These are phyloP conservation scores for Daldinia concentrica DNA, from an alignment of 495 filamentous ascomycete genomes.

Conservation along the genomic window DNA sequence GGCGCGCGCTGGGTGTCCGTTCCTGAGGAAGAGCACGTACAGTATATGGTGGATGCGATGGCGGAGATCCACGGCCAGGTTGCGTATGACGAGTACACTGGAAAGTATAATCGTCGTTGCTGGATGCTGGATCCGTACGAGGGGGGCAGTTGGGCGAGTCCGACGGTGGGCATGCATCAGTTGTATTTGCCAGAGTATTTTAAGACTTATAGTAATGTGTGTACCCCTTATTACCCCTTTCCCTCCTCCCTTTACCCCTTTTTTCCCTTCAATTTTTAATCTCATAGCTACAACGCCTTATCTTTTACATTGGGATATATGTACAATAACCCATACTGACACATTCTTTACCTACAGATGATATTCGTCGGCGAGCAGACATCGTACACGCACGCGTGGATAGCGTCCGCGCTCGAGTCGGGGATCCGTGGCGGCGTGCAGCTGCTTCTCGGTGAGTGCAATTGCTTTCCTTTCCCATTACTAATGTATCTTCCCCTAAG, in stretches of 20 bases:
- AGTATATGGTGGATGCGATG: slow-evolving; percentile 65
- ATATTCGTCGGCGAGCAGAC: slow-evolving; percentile 78
- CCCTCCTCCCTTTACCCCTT: background rate
- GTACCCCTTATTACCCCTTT: slow-evolving; percentile 2
- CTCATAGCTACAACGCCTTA: background rate
- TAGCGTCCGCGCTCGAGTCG: slow-evolving; percentile 72
- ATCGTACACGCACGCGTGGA: slow-evolving; percentile 79
- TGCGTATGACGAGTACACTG: slow-evolving; percentile 65
- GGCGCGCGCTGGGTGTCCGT: slow-evolving; percentile 58
- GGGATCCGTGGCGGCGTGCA: slow-evolving; percentile 72
- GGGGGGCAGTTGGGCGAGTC: slow-evolving; percentile 65
- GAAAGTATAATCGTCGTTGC: slow-evolving; percentile 66
- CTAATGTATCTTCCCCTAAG: background rate
- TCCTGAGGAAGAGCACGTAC: slow-evolving; percentile 62
- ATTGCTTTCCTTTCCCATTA: background rate
- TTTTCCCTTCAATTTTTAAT: background rate
- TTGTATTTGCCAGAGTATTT: slow-evolving; percentile 75
- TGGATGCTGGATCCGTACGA: slow-evolving; percentile 66
- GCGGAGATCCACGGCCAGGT: slow-evolving; percentile 68
- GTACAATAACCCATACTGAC: background rate
- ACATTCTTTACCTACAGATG: slow-evolving; percentile 46
- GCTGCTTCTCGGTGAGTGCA: slow-evolving; percentile 59
- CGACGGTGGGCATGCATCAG: slow-evolving; percentile 67
- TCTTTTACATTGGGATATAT: background rate
- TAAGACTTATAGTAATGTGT: slow-evolving; percentile 68